Evolutionary conservation across 108 stramenopile species (phyloP).

Genomic region (Licmophora abbreviata): DNA sequence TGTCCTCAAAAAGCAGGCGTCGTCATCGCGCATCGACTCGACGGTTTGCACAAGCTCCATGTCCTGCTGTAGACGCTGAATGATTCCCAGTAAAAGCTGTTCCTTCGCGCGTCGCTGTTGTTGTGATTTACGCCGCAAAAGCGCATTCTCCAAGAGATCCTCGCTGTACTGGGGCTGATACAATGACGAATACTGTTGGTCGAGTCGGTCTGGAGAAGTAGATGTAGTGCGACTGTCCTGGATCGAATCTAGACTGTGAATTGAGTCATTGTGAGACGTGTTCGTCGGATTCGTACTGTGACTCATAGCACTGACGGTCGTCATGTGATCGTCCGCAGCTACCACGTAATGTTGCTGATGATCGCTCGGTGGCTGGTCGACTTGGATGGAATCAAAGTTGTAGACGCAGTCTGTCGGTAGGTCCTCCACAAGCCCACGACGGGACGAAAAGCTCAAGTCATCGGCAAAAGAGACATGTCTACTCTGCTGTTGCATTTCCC

Average conservation of each 20-base stretch:
- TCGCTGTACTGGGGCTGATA: no score
- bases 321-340: conserved; percentile 2
- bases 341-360: background rate
- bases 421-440: conserved; percentile 1
- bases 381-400: conserved; percentile 23
- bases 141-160: conserved; percentile 3
- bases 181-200: conserved; percentile 1
- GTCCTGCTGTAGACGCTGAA: conserved; percentile 31
- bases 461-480: background rate
- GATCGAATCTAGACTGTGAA: background rate
- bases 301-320: conserved; percentile 27
- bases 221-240: background rate
- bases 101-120: conserved; percentile 25
- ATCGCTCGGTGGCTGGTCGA: conserved; percentile 10
- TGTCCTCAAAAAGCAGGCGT: background rate
- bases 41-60: conserved; percentile 12
- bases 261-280: background rate
- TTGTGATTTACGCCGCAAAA: conserved; percentile 4
- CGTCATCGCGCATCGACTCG: conserved; percentile 4
- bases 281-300: conserved; percentile 10
- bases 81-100: conserved; percentile 20
- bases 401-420: conserved; percentile 2
- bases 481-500: no score
- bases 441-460: conserved; percentile 1
- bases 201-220: no score